Evolutionary conservation across 352 stramenopile genomes (phyloP).

Genomic region (Pythium dissimile): DNA sequence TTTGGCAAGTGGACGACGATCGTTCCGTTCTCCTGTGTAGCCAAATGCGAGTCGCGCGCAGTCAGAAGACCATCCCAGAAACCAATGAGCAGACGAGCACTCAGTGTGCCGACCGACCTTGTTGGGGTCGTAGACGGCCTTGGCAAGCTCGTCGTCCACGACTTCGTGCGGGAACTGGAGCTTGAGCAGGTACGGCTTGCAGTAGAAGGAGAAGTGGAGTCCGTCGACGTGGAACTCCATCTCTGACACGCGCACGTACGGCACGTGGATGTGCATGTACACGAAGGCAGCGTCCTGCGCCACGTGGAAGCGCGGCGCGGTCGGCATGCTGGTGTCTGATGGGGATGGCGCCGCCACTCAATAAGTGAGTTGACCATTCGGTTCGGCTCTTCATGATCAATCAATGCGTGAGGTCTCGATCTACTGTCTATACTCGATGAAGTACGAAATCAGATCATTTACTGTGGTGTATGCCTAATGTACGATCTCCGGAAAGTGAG

Average conservation of each 20-base stretch:
- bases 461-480: no score
- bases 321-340: slow-evolving; percentile 41
- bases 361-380: not conserved
- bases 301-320: slow-evolving; percentile 80
- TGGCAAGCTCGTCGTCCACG: slow-evolving; percentile 87
- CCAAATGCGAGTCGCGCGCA: not conserved
- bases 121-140: slow-evolving; percentile 90
- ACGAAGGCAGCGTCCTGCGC: slow-evolving; percentile 81
- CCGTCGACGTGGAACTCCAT: slow-evolving; percentile 92
- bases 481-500: no score
- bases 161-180: slow-evolving; percentile 90
- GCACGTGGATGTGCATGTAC: slow-evolving; percentile 86
- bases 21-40: slow-evolving; percentile 84
- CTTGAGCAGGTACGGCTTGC: slow-evolving; percentile 97
- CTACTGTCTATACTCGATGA: not conserved
- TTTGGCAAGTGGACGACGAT: slow-evolving; percentile 92
- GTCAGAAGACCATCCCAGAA: not conserved
- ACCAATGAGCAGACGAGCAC: no score
- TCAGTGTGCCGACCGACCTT: no score
- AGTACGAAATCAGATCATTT: slow-evolving; percentile 11
- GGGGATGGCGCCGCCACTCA: not conserved
- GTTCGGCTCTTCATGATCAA: slow-evolving; percentile 1
- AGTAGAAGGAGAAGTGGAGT: slow-evolving; percentile 93
- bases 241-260: slow-evolving; percentile 89
- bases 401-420: no score